Evolutionary conservation across 75 land plant species (phyloP), one percentile per base, ranked within the genome.

Genomic region (Cunninghamia lanceolata): DNA sequence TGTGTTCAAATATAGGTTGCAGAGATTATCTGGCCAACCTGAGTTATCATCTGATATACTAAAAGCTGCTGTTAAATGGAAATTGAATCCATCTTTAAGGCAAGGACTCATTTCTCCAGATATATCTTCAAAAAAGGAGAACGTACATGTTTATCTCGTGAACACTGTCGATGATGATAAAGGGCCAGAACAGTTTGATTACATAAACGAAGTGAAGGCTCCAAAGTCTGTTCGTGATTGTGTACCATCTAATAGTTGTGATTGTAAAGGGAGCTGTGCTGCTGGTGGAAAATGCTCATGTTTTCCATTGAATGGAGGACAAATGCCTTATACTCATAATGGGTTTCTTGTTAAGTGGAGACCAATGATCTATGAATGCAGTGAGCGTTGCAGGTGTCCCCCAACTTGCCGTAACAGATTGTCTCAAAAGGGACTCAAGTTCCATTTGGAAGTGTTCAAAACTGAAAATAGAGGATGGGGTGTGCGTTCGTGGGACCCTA

Each of bases 391-490:
- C 85, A 45, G 75, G 28, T 91, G 93, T 38, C 21, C 79, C 32
- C 39, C 32, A 32, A 75, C 52, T 38, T 91, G 92, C 75, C 86
- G 70, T 30, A 88, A 86, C 54, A 84, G 89, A 46, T 79, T 91
- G 9, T 82, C 89, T 82, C 93, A 90, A 54, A 84, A 87, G 38
- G 88, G 88, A 0, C 40, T 84, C 28, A 84, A 85, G 30, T 87
- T 86, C 84, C 84, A 85, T 32, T 85, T 91, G n/a, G 93, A 91
- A 85, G 87, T 91, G 16, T 91, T 91, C 86, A 91, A 87, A 81
- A 90, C 92, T 9, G 86, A 79, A 16, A 68, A 86, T 78, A 88
- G 71, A 74, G 93, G 93, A 8, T 91, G 93, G 93, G 93, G 91
- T 50, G 90, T 91, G 43, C 56, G 93, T 40, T 88, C 89, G 32